Base-by-base conservation (phyloP, 2,329 filamentous ascomycete species). In the Exophiala sp. region DNA sequence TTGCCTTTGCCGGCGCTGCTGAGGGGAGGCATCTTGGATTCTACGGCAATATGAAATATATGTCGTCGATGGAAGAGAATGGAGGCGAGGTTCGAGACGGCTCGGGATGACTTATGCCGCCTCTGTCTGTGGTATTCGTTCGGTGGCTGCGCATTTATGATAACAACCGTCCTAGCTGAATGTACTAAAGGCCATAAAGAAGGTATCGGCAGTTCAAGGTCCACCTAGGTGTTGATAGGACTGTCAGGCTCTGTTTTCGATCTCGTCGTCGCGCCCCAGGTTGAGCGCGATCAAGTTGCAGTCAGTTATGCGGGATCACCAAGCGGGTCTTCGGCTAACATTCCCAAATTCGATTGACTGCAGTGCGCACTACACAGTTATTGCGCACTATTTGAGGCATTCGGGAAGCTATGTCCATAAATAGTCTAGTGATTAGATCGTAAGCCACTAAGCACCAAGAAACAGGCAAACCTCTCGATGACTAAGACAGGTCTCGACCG, bases 1-100 rank as follows among this genome's bases (percentile, higher is more conserved):
- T 80, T 80, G 60, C 71, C 67, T 60, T 75, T 74, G 50, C 65
- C 68, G 32, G 69, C 70, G 19, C 68, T 58, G 13, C 58, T 56
- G 18, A 59, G 27, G 11, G 64, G 65, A 32, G 71, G 70, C 71
- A 74, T 74, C 42, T 22, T 45, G 11, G 22, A 21, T 21, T 8
- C 16, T 19, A 24, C 9, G 4, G 32, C 27, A 16, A 8, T 19
- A 7, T 5, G 19, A 41, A 14, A n/a, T 16, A 24, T 14, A 23
- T 35, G 37, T 8, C 13, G 37, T 22, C 14, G n/a, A 34, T 11
- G 7, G 21, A n/a, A 16, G 40, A 24, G 14, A 14, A 13, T 21
- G 23, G 16, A 13, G 30, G 18, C 18, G 23, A 13, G 3, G 19
- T 34, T 48, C 34, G 40, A 13, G 18, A 29, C 22, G 38, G 2